Evolutionary conservation across 2,329 filamentous ascomycete species (phyloP), one percentile per base, ranked within the genome.

Genomic region (Lasiodiplodia hormozganensis): DNA sequence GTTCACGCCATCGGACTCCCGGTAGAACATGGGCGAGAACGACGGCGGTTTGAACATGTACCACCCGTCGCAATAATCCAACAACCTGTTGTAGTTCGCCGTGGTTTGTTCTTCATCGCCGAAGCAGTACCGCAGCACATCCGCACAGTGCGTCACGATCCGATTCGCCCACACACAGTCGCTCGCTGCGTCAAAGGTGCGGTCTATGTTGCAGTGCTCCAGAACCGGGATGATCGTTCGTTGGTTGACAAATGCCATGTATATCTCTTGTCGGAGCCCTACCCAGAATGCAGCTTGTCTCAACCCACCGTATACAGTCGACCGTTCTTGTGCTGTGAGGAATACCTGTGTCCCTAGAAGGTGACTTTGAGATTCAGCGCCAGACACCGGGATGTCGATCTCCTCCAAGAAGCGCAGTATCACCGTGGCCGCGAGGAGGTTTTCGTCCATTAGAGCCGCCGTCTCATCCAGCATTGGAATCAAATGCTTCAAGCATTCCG

Each of bases 51-150:
- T 81, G 31, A 76, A 76, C 6, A 78, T 74, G 16, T 80, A 73
- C 87, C 87, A 88, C 25, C 78, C 76, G 38, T 79, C 74, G 62
- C 83, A 82, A 68, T 83, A 85, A 6, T 81, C 75, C 12, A 82
- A 76, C 14, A 89, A 77, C 28, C 81, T 78, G 7, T 75, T 77
- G 80, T 86, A 88, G 23, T 74, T 70, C 69, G 70, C 53, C 64
- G 76, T 70, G 68, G 78, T 70, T 73, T 74, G 71, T 25, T 77
- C 74, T 18, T 72, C 74, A 18, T 82, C 78, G 2, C 84, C 82
- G 71, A 89, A 90, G 74, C 88, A 90, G 72, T 85, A 89, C 70
- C 89, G 78, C 60, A 76, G 75, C 8, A 78, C 78, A 53, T 80
- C 78, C 10, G 75, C 78, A 6, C 79, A 71, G 69, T 79, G 78